Evolutionary conservation across 2,329 filamentous ascomycete genomes (phyloP).

Genomic region (Atkinsonella texensis): DNA sequence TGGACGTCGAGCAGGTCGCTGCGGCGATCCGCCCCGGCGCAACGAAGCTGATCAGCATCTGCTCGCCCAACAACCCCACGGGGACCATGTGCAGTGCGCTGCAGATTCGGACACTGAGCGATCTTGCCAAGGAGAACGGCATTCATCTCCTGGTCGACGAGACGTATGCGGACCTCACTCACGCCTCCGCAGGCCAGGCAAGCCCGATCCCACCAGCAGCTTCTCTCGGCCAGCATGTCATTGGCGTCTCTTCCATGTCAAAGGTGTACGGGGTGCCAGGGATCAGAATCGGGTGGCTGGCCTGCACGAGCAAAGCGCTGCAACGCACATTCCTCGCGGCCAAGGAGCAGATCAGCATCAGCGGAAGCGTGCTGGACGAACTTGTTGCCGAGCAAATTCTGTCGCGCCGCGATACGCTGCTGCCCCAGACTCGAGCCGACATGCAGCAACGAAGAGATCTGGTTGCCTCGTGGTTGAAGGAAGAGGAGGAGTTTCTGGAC

Average conservation of each 20-base stretch:
- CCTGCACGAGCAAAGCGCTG: constrained; percentile 8
- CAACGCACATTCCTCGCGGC: constrained; percentile 13
- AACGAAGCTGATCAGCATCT: constrained; percentile 12
- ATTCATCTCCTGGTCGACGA: constrained; percentile 12
- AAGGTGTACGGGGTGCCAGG: constrained; percentile 13
- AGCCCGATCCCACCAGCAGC: constrained; percentile 8
- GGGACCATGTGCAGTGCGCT: constrained; percentile 6
- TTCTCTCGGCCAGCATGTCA: constrained; percentile 9
- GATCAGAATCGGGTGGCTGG: constrained; percentile 13
- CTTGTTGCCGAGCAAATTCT: constrained; percentile 13
- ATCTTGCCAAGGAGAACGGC: constrained; percentile 7
- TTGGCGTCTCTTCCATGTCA: constrained; percentile 13
- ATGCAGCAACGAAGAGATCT: constrained; percentile 12
- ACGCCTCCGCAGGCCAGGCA: neutral
- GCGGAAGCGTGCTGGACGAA: constrained; percentile 12
- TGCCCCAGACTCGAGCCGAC: constrained; percentile 7
- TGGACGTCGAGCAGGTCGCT: constrained; percentile 7
- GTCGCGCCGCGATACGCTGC: constrained; percentile 5
- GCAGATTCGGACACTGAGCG: constrained; percentile 4
- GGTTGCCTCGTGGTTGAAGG: constrained; percentile 11
- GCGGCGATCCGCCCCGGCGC: constrained; percentile 8
- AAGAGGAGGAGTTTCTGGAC: constrained; percentile 12
- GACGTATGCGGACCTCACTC: constrained; percentile 12
- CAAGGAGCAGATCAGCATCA: constrained; percentile 15
- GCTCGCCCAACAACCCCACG: constrained; percentile 13